Evolutionary conservation across 2,329 filamentous ascomycete species (phyloP).

Genomic region (Claviceps citrina): DNA sequence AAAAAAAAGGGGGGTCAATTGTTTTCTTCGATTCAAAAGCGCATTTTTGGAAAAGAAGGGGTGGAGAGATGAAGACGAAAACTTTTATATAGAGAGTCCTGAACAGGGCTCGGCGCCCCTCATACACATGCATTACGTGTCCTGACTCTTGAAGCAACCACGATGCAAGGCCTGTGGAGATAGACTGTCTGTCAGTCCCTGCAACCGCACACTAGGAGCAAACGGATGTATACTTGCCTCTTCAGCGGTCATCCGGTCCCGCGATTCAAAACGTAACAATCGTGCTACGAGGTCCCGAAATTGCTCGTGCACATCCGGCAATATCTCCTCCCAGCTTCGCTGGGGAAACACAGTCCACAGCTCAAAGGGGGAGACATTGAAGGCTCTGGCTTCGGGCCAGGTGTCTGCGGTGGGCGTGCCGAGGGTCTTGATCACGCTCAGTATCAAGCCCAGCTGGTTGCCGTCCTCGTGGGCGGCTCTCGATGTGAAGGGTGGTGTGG

Average conservation of each 20-base stretch:
- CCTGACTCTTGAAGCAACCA: constrained; percentile 5
- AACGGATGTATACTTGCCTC: constrained; percentile 15
- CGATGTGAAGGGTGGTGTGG: constrained; percentile 63
- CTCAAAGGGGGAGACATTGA: constrained; percentile 69
- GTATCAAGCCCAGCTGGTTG: constrained; percentile 77
- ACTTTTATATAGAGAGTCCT: not conserved
- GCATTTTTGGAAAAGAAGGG: too few relatives aligned
- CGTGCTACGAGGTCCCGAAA: constrained; percentile 50
- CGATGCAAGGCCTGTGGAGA: constrained; percentile 14
- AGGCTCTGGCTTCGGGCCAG: constrained; percentile 65
- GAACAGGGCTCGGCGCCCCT: not conserved
- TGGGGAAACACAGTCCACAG: constrained; percentile 66
- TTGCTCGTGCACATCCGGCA: constrained; percentile 42
- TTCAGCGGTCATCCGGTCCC: constrained; percentile 48
- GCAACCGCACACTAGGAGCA: too few relatives aligned
- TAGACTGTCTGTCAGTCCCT: too few relatives aligned
- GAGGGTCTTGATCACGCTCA: constrained; percentile 82
- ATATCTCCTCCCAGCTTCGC: constrained; percentile 51
- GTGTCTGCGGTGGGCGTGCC: constrained; percentile 67
- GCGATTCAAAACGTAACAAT: constrained; percentile 57
- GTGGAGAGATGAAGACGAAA: too few relatives aligned
- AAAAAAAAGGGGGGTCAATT: too few relatives aligned
- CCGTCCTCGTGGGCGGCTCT: constrained; percentile 60
- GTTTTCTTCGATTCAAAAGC: too few relatives aligned
- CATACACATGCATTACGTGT: not conserved